Base-by-base conservation (phyloP, 2,329 filamentous ascomycete genomes). In the Nemania sp. region DNA sequence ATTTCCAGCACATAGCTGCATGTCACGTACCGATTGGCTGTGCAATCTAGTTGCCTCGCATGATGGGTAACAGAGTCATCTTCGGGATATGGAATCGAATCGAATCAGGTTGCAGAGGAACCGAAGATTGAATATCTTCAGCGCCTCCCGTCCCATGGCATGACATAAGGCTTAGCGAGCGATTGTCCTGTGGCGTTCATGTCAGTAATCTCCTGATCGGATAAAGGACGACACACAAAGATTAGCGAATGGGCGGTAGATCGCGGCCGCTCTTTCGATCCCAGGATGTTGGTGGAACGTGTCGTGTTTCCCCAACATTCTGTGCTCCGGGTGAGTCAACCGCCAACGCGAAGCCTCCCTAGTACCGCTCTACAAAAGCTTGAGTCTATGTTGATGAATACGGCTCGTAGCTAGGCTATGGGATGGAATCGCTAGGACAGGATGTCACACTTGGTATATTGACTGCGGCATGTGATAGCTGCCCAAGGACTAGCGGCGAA, bases 31-130 rank as follows among this genome's bases (percentile, higher is more conserved):
- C 55, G 26, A 32, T 60, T 27, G 55, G 70, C 66, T 68, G 73
- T 69, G 68, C 72, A 70, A 73, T 73, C 73, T 70, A 54, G 72
- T 69, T 18, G 18, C 68, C 70, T 72, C 69, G 68, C 64, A 74
- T 71, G 68, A 43, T 18, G 7, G 6, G 41, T 13, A 49, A 41
- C 3, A n/a, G 55, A 54, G 49, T 15, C 29, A 35, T 26, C 47
- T 55, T 49, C 60, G 60, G 60, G 41, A 62, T 49, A 62, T 56
- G 51, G 7, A 49, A 56, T 20, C 5, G 45, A 52, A 27, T 52
- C 49, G 49, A 22, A 29, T 18, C 24, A 27, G 24, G 24, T 24
- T 13, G 18, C 6, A 49, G 15, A 41, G 18, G 15, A 10, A 41
- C 38, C 8, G 18, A 11, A 45, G 57, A 13, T 24, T 38, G 22